Evolutionary conservation across 1,284 basidiomycete species (phyloP).

Genomic region (Schizophyllum amplum): DNA sequence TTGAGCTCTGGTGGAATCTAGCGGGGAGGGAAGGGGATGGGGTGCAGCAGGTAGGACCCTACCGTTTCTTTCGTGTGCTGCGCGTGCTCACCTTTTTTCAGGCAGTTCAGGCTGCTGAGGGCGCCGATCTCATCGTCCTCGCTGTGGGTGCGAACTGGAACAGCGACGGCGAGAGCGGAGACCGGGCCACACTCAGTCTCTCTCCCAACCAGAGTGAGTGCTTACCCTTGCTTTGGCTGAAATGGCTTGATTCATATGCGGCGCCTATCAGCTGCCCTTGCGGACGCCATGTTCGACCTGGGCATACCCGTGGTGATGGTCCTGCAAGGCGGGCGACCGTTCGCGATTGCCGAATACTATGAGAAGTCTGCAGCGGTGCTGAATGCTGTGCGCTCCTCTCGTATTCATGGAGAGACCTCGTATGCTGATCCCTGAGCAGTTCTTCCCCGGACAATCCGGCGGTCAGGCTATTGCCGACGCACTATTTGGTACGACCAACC

Average conservation of each 20-base stretch:
- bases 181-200: constrained; percentile 20
- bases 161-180: constrained; percentile 22
- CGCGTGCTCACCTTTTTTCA: constrained; percentile 3
- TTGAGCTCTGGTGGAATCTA: constrained; percentile 22
- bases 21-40: constrained; percentile 18
- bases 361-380: constrained; percentile 17
- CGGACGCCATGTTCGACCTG: constrained; percentile 20
- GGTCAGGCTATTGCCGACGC: constrained; percentile 22
- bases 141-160: constrained; percentile 24
- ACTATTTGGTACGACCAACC: constrained; percentile 21
- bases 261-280: constrained; percentile 15
- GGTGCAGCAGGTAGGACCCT: constrained; percentile 13
- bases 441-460: constrained; percentile 23
- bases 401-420: neutral
- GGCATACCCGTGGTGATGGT: constrained; percentile 21
- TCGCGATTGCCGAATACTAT: constrained; percentile 21
- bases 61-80: neutral
- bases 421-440: constrained; percentile 12
- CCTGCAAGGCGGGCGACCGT: constrained; percentile 21
- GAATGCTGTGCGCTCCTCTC: constrained; percentile 15
- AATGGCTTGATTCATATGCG: neutral
- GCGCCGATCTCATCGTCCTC: constrained; percentile 20
- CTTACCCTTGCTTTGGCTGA: neutral
- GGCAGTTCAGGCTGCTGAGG: constrained; percentile 19
- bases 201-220: constrained; percentile 22